Base-by-base conservation (phyloP, 1,284 basidiomycete genomes). In the Tylopilus sp. region DNA sequence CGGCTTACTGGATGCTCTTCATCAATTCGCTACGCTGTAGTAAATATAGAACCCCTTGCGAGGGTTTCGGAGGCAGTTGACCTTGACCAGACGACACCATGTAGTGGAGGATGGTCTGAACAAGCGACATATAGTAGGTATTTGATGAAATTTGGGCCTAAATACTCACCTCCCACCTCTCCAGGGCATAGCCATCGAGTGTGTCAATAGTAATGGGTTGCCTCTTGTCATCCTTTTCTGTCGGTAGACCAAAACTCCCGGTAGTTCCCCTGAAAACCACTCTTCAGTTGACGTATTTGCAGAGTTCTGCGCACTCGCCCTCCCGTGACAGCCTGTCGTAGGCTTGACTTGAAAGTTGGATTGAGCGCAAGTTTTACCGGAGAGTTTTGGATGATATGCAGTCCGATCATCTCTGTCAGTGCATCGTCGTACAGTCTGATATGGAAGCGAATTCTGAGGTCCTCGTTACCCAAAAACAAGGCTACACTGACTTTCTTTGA, bases 51-150 rank as follows among this genome's bases (percentile, higher is more conserved):
- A 98, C 94, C 34, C 83, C 84, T 63, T 85, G 75, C 34, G 92
- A 83, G 43, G 91, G 89, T 58, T 78, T 80, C n/a, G 81, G 71
- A 50, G 77, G 79, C 57, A 75, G 71, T 64, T 83, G 80, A 36
- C 80, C 80, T 48, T 82, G 88, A 8, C 88, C 88, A 26, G 92
- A 94, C 2, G 94, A 94, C 2, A 99, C 96, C 94, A 99, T 97
- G 68, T 91, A 99, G 70, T 98, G 94, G 46, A 98, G 77, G 59
- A 99, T 96, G 0, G 91, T 92, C 91, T 70, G 30, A 15, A 47
- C 28, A 28, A 28, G 26, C 8, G 33, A 20, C 1, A 17, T 35
- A 17, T 24, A 18, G 41, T 46, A 20, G 37, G 29, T 28, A 31
- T 24, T 24, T 24, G 17, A 37, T 17, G 30, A 18, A 24, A 43